These are phyloP conservation scores for Groenewaldozyma auringiensis DNA, from an alignment of 1,139 yeast species.

Conservation along the genomic window DNA sequence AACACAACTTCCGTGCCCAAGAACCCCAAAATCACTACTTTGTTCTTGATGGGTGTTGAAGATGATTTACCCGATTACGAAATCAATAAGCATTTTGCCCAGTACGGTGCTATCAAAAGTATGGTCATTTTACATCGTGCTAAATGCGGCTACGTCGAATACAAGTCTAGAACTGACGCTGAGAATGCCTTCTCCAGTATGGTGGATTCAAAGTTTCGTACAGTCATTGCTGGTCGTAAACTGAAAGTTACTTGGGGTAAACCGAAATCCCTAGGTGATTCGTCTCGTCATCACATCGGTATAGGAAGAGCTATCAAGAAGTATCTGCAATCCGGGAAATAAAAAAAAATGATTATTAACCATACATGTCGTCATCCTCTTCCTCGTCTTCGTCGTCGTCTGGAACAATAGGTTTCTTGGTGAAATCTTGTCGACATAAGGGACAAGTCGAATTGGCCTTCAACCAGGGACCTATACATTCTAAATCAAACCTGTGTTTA, in stretches of 20 bases:
- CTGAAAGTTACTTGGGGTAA: constrained; percentile 63
- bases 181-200: constrained; percentile 44
- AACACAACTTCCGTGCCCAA: constrained; percentile 40
- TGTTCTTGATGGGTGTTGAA: constrained; percentile 68
- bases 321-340: constrained; percentile 42
- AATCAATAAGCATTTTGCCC: constrained; percentile 43
- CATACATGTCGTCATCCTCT: constrained; percentile 52
- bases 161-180: constrained; percentile 44
- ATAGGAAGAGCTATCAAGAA: constrained; percentile 49
- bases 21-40: constrained; percentile 40
- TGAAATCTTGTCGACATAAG: constrained; percentile 68
- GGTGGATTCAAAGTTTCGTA: constrained; percentile 26
- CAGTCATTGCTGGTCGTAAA: constrained; percentile 42
- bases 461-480: constrained; percentile 88
- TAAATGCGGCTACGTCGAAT: constrained; percentile 57
- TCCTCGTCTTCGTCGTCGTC: constrained; percentile 43
- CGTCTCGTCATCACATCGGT: constrained; percentile 43
- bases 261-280: constrained; percentile 42
- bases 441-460: constrained; percentile 79
- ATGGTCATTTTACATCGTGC: constrained; percentile 53
- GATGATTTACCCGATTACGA: constrained; percentile 59
- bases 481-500: constrained; percentile 74
- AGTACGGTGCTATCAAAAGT: constrained; percentile 42
- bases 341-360: not conserved
- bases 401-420: constrained; percentile 41